These are phyloP conservation scores for Hypoxylon fuscum DNA, from an alignment of 495 filamentous ascomycete genomes.

Conservation along the genomic window DNA sequence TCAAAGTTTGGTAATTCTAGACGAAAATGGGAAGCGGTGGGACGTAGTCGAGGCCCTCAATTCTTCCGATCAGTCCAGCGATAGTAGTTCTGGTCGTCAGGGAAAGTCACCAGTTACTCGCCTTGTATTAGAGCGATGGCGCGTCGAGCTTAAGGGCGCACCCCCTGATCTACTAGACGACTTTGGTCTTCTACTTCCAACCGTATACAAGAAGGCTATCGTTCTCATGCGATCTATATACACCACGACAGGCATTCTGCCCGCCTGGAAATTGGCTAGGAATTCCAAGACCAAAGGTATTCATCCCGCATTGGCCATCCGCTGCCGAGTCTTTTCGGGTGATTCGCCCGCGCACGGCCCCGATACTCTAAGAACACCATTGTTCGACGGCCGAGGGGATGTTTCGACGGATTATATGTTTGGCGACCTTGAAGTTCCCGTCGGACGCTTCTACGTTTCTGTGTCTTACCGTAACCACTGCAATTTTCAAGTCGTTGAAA, in stretches of 20 bases:
- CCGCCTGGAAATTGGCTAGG: conserved; percentile 87
- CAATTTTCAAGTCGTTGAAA: conserved; percentile 90
- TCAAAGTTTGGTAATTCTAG: conserved; percentile 85
- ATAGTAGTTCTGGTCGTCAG: conserved; percentile 56
- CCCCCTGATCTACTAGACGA: conserved; percentile 66
- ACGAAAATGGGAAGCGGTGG: conserved; percentile 90
- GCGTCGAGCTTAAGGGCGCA: conserved; percentile 72
- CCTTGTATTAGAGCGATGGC: conserved; percentile 92
- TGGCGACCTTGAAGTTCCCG: conserved; percentile 82
- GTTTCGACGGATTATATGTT: conserved; percentile 81
- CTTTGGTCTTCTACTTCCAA: conserved; percentile 76
- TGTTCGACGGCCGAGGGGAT: conserved; percentile 71
- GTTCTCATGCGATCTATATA: conserved; percentile 95
- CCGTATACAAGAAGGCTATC: conserved; percentile 94
- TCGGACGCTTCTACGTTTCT: conserved; percentile 80
- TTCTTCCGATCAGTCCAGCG: conserved; percentile 65
- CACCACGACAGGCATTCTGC: conserved; percentile 80
- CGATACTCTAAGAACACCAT: conserved; percentile 75
- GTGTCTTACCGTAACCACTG: conserved; percentile 87
- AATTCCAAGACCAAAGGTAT: conserved; percentile 71
- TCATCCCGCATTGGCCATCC: conserved; percentile 71
- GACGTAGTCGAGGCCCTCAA: conserved; percentile 87
- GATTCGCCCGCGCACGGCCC: conserved; percentile 60
- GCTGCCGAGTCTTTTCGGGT: conserved; percentile 76
- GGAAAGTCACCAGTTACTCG: conserved; percentile 63